phyloP scores from a whole-genome alignment of 306 rosid species.

The Morella rubra region DNA sequence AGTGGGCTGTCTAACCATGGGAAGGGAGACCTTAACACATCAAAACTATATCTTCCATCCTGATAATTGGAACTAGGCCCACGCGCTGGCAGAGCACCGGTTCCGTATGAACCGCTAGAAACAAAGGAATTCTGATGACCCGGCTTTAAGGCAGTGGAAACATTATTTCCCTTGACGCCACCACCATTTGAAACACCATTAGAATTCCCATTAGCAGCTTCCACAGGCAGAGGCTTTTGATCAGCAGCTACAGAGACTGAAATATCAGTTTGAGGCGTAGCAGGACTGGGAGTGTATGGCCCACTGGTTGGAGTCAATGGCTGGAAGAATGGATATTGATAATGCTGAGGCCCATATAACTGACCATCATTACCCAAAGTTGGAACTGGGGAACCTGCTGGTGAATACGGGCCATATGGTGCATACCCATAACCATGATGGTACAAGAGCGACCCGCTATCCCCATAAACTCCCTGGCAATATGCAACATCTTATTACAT shows the following conservation, averaged over 20 bases:
- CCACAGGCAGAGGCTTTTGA: constrained; percentile 69
- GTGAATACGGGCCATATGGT: constrained; percentile 83
- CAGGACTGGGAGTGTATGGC: constrained; percentile 47
- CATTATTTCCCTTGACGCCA: constrained; percentile 53
- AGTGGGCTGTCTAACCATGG: constrained; percentile 71
- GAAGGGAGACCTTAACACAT: constrained; percentile 53
- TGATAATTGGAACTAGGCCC: constrained; percentile 75
- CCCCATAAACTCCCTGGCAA: constrained; percentile 83
- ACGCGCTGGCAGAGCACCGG: constrained; percentile 57
- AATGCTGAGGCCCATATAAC: constrained; percentile 89
- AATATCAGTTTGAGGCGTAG: constrained; percentile 58
- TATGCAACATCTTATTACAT: neutral
- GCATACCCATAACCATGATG: constrained; percentile 91
- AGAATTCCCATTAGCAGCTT: constrained; percentile 59
- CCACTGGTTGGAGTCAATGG: constrained; percentile 79
- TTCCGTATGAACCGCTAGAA: constrained; percentile 46
- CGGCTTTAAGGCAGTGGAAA: constrained; percentile 38
- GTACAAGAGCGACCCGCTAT: constrained; percentile 79
- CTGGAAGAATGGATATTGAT: constrained; percentile 92
- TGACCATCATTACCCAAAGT: constrained; percentile 96
- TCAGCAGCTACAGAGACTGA: constrained; percentile 65
- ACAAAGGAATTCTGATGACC: constrained; percentile 39
- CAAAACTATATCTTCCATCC: constrained; percentile 77
- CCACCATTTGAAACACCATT: constrained; percentile 53
- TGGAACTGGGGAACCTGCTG: constrained; percentile 91